Evolutionary conservation across 2,329 filamentous ascomycete genomes (phyloP).

Genomic region (Pseudogymnoascus sp.): DNA sequence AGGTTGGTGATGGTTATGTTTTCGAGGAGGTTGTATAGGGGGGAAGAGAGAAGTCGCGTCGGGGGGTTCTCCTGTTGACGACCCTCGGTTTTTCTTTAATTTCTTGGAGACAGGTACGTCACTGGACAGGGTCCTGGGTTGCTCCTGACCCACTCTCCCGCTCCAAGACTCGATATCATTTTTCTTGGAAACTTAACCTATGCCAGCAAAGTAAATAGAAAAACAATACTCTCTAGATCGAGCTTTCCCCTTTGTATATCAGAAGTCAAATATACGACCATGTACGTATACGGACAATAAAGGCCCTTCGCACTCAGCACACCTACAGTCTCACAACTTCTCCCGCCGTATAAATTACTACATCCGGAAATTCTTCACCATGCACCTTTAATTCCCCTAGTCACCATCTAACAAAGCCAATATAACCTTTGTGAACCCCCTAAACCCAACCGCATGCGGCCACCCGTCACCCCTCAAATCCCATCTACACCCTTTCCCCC

Average conservation of each 20-base stretch:
- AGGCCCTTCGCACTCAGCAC: background rate
- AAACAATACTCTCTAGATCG: background rate
- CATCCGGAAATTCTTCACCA: background rate
- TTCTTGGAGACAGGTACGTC: conserved; percentile 4
- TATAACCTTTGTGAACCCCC: background rate
- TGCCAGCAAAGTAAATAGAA: background rate
- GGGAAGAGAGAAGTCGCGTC: background rate
- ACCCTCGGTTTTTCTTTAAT: background rate
- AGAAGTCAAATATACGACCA: background rate
- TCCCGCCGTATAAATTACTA: background rate
- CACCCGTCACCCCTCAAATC: background rate
- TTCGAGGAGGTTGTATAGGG: background rate
- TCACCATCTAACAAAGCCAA: background rate
- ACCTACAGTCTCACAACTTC: background rate
- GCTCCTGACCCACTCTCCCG: background rate
- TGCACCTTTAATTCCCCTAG: background rate
- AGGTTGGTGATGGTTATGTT: background rate
- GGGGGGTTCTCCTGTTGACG: background rate
- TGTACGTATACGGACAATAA: background rate
- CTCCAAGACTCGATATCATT: background rate
- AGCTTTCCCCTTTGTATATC: background rate
- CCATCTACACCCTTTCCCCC: background rate
- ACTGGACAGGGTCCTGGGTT: background rate
- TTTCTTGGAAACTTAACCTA: background rate
- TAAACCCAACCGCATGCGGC: background rate